These are phyloP conservation scores for Kazachstania viticola DNA, from an alignment of 805 yeast species.

Conservation along the genomic window DNA sequence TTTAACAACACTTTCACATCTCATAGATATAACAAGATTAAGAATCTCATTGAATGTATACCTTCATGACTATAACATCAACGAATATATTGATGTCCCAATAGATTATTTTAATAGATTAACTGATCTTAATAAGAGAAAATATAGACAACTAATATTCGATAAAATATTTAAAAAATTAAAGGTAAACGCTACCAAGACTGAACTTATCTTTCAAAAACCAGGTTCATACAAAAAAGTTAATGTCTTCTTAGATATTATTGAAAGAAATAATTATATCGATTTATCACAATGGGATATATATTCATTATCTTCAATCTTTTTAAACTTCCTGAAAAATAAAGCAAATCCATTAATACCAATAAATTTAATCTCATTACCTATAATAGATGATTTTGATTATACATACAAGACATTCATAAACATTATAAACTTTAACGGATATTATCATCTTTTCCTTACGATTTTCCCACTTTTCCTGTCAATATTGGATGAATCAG, in stretches of 20 bases:
- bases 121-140: constrained; percentile 20
- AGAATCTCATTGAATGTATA: constrained; percentile 71
- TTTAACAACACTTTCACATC: constrained; percentile 42
- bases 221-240: constrained; percentile 43
- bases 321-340: constrained; percentile 36
- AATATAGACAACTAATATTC: constrained; percentile 31
- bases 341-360: constrained; percentile 47
- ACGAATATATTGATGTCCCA: constrained; percentile 39
- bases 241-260: constrained; percentile 36
- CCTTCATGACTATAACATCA: constrained; percentile 47
- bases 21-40: constrained; percentile 63
- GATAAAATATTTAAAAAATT: constrained; percentile 43
- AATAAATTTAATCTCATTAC: constrained; percentile 36
- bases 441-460: constrained; percentile 25
- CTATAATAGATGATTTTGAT: constrained; percentile 38
- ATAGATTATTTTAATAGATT: constrained; percentile 23
- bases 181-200: constrained; percentile 30
- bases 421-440: constrained; percentile 25
- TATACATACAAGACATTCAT: constrained; percentile 32
- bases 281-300: constrained; percentile 59
- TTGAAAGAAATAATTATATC: constrained; percentile 42
- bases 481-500: constrained; percentile 28
- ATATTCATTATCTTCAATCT: constrained; percentile 32
- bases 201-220: constrained; percentile 40
- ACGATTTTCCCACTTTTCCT: constrained; percentile 37